Evolutionary conservation across 179 eudicot species (phyloP), one percentile per base, ranked within the genome.

Genomic region (Actinidia arguta): DNA sequence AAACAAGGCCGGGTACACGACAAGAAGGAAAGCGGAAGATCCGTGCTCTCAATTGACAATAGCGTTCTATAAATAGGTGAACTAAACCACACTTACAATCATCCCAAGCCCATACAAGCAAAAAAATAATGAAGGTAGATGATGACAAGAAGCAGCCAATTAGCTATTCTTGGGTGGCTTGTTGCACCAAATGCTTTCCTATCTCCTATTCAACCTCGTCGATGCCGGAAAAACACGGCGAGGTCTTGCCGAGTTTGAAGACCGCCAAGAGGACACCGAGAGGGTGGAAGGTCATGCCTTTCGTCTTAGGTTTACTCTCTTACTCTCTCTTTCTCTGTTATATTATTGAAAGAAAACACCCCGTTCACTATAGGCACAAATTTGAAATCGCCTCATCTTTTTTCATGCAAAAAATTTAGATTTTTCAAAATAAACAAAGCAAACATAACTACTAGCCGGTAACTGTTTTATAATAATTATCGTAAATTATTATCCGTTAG

Each of bases 251-350:
- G 20, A 51, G 7, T 9, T 46, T 73, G n/a, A 80, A 63, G 16
- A 4, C 78, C 48, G 61, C 63, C 55, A 76, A 61, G 14, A 87
- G 83, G 64, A 87, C 85, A 84, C 93, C 91, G 10, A 90, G 91
- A 75, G 95, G 95, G 80, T 92, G 95, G 95, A 92, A 86, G 63
- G 83, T 90, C 80, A 92, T 92, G 93, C 95, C 95, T 68, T 92
- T 77, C 67, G 86, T 92, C 85, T 71, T 92, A 85, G 95, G 95
- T 92, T 1, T 14, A n/a, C 1, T 76, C 4, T 75, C 22, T 82
- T 46, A 63, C 48, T 59, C 82, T 76, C 66, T 81, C 78, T 75
- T 17, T 4, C 68, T 8, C 31, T 61, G 44, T 27, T 66, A 14
- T 31, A 25, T 0, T 27, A 7, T 4, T 3, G 70, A 64, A 2